These are phyloP conservation scores for Trametes sanguinea DNA, from an alignment of 768 basidiomycete genomes.

Conservation along the genomic window DNA sequence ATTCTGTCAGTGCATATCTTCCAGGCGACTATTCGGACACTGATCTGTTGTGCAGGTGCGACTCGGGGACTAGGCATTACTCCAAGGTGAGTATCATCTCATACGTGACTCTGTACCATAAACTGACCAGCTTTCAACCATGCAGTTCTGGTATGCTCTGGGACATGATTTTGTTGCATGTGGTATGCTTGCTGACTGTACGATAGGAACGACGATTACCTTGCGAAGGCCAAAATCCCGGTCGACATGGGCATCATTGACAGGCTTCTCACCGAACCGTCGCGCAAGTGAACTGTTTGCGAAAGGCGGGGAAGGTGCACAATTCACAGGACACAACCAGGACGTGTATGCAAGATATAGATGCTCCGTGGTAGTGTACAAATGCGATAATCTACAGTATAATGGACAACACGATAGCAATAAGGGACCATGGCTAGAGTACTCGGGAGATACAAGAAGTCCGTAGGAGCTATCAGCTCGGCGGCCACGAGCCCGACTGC, in stretches of 20 bases:
- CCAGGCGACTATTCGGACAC: not conserved
- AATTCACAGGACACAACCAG: not conserved
- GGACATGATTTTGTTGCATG: not conserved
- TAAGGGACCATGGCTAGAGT: constrained; percentile 15
- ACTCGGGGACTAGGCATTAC: constrained; percentile 90
- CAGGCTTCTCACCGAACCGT: constrained; percentile 35
- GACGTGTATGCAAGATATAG: constrained; percentile 8
- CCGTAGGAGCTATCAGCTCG: constrained; percentile 5
- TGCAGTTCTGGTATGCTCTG: constrained; percentile 51
- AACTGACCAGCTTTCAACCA: not conserved
- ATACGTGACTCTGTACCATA: not conserved
- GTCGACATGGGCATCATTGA: constrained; percentile 44
- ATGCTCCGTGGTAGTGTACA: constrained; percentile 22
- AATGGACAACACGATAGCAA: constrained; percentile 24
- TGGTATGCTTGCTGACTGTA: not conserved
- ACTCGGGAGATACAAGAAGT: not conserved
- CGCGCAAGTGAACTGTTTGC: not conserved
- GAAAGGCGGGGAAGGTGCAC: not conserved
- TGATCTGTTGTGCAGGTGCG: constrained; percentile 55
- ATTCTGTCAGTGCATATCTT: constrained; percentile 59
- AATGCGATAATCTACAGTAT: constrained; percentile 24
- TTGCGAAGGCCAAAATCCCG: constrained; percentile 43
- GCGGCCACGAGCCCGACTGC: not conserved
- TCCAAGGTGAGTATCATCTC: constrained; percentile 66
- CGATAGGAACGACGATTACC: constrained; percentile 55